These are phyloP conservation scores for Globisporangium orthogonon DNA, from an alignment of 352 stramenopile genomes.

Conservation along the genomic window DNA sequence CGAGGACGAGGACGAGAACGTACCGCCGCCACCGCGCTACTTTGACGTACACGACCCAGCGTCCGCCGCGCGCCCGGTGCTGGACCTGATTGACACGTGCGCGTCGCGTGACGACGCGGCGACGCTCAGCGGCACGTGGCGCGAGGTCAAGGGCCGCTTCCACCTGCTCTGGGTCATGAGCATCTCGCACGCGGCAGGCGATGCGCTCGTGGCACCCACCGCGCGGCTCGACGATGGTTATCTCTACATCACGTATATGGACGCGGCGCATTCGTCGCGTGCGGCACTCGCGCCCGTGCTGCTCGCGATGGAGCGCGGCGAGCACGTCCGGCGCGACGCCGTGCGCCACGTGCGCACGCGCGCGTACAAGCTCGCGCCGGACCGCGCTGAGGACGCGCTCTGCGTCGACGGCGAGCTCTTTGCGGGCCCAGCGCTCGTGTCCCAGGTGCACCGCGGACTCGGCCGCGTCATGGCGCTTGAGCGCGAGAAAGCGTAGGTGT, in stretches of 20 bases:
- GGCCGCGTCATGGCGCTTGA: slow-evolving; percentile 35
- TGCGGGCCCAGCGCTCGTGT: slow-evolving; percentile 34
- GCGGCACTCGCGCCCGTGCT: slow-evolving; percentile 40
- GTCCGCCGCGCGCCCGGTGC: slow-evolving; percentile 20
- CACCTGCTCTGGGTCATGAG: slow-evolving; percentile 63
- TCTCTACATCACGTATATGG: slow-evolving; percentile 52
- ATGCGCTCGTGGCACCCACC: slow-evolving; percentile 37
- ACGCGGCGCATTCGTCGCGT: slow-evolving; percentile 22
- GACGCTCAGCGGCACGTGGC: slow-evolving; percentile 24
- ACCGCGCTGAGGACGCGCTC: slow-evolving; percentile 32
- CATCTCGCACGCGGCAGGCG: slow-evolving; percentile 42
- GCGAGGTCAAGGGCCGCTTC: slow-evolving; percentile 44
- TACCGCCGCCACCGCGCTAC: slow-evolving; percentile 19
- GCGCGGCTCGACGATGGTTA: slow-evolving; percentile 55
- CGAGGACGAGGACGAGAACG: slow-evolving; percentile 23
- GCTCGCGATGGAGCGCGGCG: slow-evolving; percentile 39
- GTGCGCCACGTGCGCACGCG: slow-evolving; percentile 45
- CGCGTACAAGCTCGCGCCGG: slow-evolving; percentile 43
- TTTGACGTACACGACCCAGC: slow-evolving; percentile 31
- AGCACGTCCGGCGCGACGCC: slow-evolving; percentile 34
- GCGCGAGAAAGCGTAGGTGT: neutral
- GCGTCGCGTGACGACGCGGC: slow-evolving; percentile 2
- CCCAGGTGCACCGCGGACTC: slow-evolving; percentile 52
- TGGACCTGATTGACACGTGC: slow-evolving; percentile 41
- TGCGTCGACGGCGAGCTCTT: slow-evolving; percentile 62